phyloP scores from a whole-genome alignment of 2,329 filamentous ascomycete genomes.

The Blastomyces parvus region DNA sequence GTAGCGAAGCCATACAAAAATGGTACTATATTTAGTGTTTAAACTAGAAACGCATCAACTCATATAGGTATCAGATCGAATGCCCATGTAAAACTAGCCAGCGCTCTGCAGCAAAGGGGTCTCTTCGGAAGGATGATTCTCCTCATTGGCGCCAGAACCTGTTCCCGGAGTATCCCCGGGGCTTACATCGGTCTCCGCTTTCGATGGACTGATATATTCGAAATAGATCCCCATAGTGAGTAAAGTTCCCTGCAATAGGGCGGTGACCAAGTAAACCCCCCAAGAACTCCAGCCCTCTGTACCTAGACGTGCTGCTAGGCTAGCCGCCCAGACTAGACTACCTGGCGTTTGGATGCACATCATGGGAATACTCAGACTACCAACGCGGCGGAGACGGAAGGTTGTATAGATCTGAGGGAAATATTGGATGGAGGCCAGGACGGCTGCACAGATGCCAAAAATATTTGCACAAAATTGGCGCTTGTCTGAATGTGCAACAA shows the following conservation, averaged over 20 bases:
- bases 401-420: slow-evolving; percentile 93
- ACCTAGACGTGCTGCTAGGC: slow-evolving; percentile 70
- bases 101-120: slow-evolving; percentile 17
- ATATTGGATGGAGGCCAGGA: slow-evolving; percentile 80
- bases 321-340: slow-evolving; percentile 78
- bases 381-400: slow-evolving; percentile 71
- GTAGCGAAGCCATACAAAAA: neutral
- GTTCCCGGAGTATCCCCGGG: neutral
- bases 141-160: slow-evolving; percentile 5
- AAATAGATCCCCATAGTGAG: slow-evolving; percentile 74
- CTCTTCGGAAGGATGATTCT: slow-evolving; percentile 15
- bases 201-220: slow-evolving; percentile 41
- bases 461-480: slow-evolving; percentile 75
- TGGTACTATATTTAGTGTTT: neutral
- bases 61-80: neutral
- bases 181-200: slow-evolving; percentile 21
- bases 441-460: slow-evolving; percentile 68
- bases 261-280: slow-evolving; percentile 83
- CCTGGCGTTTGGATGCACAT: slow-evolving; percentile 98
- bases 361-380: slow-evolving; percentile 89
- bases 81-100: neutral
- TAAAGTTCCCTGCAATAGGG: slow-evolving; percentile 70
- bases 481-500: slow-evolving; percentile 55
- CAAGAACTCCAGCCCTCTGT: slow-evolving; percentile 87
- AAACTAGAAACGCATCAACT: neutral